Evolutionary conservation across 345 rosid species (phyloP), one percentile per base, ranked within the genome.

Genomic region (Eucalyptus decipiens): DNA sequence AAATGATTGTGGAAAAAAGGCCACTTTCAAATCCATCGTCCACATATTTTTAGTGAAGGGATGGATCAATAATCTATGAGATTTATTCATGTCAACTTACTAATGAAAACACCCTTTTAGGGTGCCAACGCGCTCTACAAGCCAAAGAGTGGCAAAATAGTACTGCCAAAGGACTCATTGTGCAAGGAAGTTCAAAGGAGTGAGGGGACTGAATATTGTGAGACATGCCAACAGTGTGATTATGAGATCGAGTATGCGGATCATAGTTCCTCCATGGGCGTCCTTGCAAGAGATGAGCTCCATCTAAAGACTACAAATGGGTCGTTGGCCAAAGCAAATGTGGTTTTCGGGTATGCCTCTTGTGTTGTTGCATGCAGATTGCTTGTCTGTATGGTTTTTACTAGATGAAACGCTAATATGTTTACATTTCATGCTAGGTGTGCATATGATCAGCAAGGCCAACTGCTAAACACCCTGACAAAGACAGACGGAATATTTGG

Each of bases 191-290:
- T 97, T 43, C 98, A 97, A 85, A 94, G 88, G 91, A 93, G 91
- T 91, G 94, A 93, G 54, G 89, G 90, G 88, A 86, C 91, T 60
- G 90, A 89, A 89, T 90, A 92, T 90, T 94, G 96, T 91, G 95
- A 94, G 87, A 88, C 91, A 76, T 94, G 95, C 91, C 93, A 93
- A 88, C 99, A 97, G 90, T 97, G 99, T 90, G 99, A 97, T 91
- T 97, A 97, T 80, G 98, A 97, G 95, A 96, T 97, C 67, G 97
- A 95, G 52, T 97, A 97, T 90, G 99, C 99, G 42, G 99, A 97
- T 95, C 95, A 86, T 89, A 97, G 99, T 93, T 95, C 97, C 83
- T 97, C 99, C 43, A 85, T 97, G 91, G 99, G 99, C 42, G 97
- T 97, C 90, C 98, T 97, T 90, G 96, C 97, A 69, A 93, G 91